Conservation (phyloP, 2,329 filamentous ascomycete genomes). For the Calonectria pseudoreteaudii region DNA sequence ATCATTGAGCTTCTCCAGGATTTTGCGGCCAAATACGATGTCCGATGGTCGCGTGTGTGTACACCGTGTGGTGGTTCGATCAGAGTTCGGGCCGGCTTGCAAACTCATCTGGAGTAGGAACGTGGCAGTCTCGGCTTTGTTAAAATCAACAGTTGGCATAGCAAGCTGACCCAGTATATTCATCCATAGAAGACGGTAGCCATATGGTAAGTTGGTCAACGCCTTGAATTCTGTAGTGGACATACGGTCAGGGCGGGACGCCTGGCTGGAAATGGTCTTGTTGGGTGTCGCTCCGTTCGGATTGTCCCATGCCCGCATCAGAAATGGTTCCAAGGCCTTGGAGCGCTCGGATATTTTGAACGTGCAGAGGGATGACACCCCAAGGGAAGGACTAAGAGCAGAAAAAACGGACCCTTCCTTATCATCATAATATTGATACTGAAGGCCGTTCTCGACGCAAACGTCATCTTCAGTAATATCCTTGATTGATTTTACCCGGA, state of each 20-base stretch:
- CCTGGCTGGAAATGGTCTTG: constrained; percentile 61
- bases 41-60: constrained; percentile 20
- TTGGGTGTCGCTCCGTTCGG: constrained; percentile 55
- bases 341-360: constrained; percentile 27
- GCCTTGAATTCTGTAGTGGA: constrained; percentile 66
- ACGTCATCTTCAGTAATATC: constrained; percentile 26
- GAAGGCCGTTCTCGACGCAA: constrained; percentile 39
- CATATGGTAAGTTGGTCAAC: constrained; percentile 26
- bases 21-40: constrained; percentile 8
- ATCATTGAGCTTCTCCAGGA: constrained; percentile 2
- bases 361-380: constrained; percentile 24
- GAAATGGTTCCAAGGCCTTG: constrained; percentile 26
- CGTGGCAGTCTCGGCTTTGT: constrained; percentile 30
- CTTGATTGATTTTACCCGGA: constrained; percentile 1
- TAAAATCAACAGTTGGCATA: constrained; percentile 38
- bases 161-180: constrained; percentile 37
- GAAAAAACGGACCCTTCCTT: background rate
- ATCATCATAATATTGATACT: constrained; percentile 33
- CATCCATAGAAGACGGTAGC: constrained; percentile 35
- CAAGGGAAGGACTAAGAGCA: background rate
- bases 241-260: constrained; percentile 59
- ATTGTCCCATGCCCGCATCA: constrained; percentile 3
- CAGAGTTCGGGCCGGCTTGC: constrained; percentile 28
- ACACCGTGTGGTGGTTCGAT: background rate
- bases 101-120: constrained; percentile 38